phyloP scores from a whole-genome alignment of 306 rosid species.

The Luffa acutangula region DNA sequence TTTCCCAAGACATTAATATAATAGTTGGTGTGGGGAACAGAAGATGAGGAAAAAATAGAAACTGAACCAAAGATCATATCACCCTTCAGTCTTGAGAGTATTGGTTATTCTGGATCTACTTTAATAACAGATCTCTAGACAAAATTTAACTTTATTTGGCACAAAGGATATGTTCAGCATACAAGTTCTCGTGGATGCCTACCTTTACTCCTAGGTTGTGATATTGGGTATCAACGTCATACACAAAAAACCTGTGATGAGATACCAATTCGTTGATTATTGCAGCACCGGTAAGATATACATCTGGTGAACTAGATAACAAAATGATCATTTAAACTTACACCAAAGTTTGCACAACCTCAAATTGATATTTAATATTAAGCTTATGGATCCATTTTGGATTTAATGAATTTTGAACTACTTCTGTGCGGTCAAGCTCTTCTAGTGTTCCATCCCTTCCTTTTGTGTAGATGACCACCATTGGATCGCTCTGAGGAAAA shows the following conservation, averaged over 20 bases:
- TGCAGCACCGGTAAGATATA: constrained; percentile 22
- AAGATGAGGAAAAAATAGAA: not conserved
- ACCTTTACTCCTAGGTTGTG: constrained; percentile 78
- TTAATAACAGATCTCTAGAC: not conserved
- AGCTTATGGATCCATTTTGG: constrained; percentile 82
- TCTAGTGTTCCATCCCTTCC: constrained; percentile 71
- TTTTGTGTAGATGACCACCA: constrained; percentile 63
- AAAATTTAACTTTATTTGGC: not conserved
- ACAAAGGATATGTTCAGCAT: not conserved
- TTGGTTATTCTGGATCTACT: not conserved
- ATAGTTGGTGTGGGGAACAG: not conserved
- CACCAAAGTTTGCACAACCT: constrained; percentile 85
- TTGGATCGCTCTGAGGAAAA: constrained; percentile 79
- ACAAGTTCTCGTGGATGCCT: constrained; percentile 10
- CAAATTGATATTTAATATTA: constrained; percentile 62
- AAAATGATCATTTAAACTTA: constrained; percentile 47
- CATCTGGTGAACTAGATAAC: constrained; percentile 15
- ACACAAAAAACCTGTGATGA: constrained; percentile 69
- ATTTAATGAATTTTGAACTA: constrained; percentile 64
- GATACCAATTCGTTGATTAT: constrained; percentile 17
- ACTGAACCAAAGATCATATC: not conserved
- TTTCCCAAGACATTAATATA: not conserved
- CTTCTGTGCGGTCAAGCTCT: constrained; percentile 93
- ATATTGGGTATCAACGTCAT: constrained; percentile 82
- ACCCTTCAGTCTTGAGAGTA: not conserved